Base-by-base conservation (phyloP, 2,329 filamentous ascomycete genomes). In the Aspergillus sp. region DNA sequence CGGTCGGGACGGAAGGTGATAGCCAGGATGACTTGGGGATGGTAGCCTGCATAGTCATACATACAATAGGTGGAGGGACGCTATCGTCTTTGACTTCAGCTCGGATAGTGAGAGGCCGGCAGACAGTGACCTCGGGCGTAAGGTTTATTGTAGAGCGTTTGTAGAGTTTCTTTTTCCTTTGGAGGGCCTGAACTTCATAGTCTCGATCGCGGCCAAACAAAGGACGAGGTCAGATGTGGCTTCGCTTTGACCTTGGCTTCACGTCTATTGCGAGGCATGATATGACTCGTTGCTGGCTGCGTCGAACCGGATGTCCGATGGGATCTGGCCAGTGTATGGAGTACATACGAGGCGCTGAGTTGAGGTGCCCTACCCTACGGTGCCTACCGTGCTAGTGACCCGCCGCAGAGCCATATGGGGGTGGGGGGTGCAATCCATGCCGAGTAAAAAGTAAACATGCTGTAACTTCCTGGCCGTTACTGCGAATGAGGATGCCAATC, bases 401-500 rank as follows among this genome's bases (percentile, higher is more conserved):
- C 35, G 7, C 19, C 20, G 19, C 9, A 41, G 46, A 40, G 24
- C 36, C 14, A 35, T 32, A 19, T 30, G 26, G 19, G 20, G 16
- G 11, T n/a, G n/a, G n/a, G n/a, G n/a, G 13, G 20, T 32, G 17
- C 26, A 30, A 30, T 47, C 33, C 26, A 17, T 19, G 14, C 3
- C 17, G 24, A 24, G 13, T 16, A 40, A 41, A 40, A 48, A 48
- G 46, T 48, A 40, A 48, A 41, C 46, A 48, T 30, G 33, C 19
- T 2, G 20, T 48, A 41, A 48, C 35, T n/a, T 36, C 14, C 35
- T 24, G 14, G 38, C 40, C 40, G 40, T 42, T 42, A 10, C 14
- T 38, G 35, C 14, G 35, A 38, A 16, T 38, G 14, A 14, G 35
- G 35, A 38, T 38, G 14, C 3, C 35, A 17, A 38, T 14, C 14